Conservation (phyloP, 2,329 filamentous ascomycete species). For the Phyllosticta citriasiana region DNA sequence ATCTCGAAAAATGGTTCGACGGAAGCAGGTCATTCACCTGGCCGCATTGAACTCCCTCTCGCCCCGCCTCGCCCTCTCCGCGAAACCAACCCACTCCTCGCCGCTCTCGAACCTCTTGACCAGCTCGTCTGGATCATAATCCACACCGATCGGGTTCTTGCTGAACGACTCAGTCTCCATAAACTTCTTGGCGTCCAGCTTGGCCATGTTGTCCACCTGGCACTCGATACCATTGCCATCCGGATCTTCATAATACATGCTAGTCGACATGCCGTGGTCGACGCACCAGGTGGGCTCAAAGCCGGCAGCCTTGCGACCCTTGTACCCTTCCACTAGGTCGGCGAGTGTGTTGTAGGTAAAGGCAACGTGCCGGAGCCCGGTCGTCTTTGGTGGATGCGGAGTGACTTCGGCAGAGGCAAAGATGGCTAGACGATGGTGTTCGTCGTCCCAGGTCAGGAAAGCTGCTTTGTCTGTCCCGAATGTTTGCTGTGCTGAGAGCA, state of each 20-base stretch:
- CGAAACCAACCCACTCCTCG: conserved; percentile 14
- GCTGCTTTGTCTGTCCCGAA: conserved; percentile 17
- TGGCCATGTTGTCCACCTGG: conserved; percentile 28
- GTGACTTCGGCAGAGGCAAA: conserved; percentile 18
- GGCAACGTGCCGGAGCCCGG: conserved; percentile 34
- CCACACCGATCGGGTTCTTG: conserved; percentile 35
- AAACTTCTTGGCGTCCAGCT: conserved; percentile 29
- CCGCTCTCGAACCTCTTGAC: conserved; percentile 19
- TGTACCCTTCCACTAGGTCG: conserved; percentile 29
- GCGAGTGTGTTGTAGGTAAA: conserved; percentile 30
- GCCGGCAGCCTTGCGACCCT: conserved; percentile 25
- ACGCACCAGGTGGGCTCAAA: conserved; percentile 35
- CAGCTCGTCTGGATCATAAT: conserved; percentile 38
- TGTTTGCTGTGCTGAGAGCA: conserved; percentile 26
- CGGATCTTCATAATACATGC: conserved; percentile 41
- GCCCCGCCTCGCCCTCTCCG: background rate
- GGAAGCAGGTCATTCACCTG: background rate
- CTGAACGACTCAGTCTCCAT: conserved; percentile 29
- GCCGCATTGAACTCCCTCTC: background rate
- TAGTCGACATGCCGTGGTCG: conserved; percentile 40
- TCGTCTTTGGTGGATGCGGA: conserved; percentile 15
- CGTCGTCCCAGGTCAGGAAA: conserved; percentile 38
- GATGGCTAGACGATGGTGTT: conserved; percentile 40
- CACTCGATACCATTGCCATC: conserved; percentile 41
- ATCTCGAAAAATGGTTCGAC: too few species aligned